These are phyloP conservation scores for Yarrowia sp. DNA, from an alignment of 805 yeast species.

Conservation along the genomic window DNA sequence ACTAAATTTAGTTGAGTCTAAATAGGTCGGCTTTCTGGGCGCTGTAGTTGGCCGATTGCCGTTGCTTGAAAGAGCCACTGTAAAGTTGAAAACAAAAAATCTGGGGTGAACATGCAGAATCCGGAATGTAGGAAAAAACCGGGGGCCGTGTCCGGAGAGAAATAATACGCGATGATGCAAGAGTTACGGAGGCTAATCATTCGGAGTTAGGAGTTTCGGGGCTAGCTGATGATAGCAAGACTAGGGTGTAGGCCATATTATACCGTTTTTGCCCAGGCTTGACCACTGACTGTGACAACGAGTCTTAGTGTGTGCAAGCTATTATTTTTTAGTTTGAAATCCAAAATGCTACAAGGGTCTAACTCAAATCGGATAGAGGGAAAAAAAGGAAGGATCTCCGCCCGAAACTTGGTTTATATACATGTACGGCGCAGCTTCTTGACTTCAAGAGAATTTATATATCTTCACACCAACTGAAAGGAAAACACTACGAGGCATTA, in stretches of 20 bases:
- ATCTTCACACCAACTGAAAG: no score
- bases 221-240: neutral
- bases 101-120: constrained; percentile 5
- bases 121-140: constrained; percentile 8
- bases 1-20: neutral
- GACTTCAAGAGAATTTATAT: neutral
- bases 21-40: neutral
- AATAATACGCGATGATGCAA: neutral
- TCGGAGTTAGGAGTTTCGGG: neutral
- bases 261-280: neutral
- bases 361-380: constrained; percentile 7
- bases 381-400: neutral
- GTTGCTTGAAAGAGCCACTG: constrained; percentile 1
- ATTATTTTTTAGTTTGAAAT: neutral
- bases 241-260: neutral
- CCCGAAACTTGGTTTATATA: constrained; percentile 4
- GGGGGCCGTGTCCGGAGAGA: neutral
- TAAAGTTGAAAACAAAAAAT: neutral
- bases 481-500: no score
- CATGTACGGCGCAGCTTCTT: constrained; percentile 8
- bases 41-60: neutral
- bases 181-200: neutral
- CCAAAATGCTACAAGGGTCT: neutral
- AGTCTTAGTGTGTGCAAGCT: no score
- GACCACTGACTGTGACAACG: neutral